Evolutionary conservation across 495 filamentous ascomycete species (phyloP).

Genomic region (Pseudoneurospora amorphoporcata): DNA sequence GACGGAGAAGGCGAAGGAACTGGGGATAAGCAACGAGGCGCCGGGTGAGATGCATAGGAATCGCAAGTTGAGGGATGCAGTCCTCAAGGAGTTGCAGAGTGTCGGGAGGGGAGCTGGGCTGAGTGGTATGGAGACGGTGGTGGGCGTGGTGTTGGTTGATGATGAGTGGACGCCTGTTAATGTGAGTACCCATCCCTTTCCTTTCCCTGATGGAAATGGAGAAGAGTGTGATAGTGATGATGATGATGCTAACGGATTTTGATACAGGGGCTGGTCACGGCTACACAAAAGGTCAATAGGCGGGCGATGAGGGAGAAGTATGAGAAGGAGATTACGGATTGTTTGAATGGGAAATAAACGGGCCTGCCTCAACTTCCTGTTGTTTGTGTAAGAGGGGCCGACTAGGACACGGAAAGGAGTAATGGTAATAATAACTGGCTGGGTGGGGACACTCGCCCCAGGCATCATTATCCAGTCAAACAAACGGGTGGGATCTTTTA

Average conservation of each 20-base stretch:
- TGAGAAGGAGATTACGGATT: conserved; percentile 43
- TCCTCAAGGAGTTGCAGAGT: conserved; percentile 44
- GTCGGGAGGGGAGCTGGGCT: conserved; percentile 43
- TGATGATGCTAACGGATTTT: conserved; percentile 15
- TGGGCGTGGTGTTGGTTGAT: conserved; percentile 48
- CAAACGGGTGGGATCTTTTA: not conserved
- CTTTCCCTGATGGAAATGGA: not conserved
- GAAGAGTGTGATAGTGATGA: not conserved
- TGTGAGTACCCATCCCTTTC: conserved; percentile 30
- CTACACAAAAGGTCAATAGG: conserved; percentile 54
- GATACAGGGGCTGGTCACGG: conserved; percentile 45
- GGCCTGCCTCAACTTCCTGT: not conserved
- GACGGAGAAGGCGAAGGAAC: conserved; percentile 37
- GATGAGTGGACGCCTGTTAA: conserved; percentile 58
- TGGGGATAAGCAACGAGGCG: conserved; percentile 36
- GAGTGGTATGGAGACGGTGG: conserved; percentile 45
- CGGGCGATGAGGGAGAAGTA: conserved; percentile 43
- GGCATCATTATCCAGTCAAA: not conserved
- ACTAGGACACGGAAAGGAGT: not conserved
- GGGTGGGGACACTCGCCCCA: not conserved
- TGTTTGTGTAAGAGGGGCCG: not conserved
- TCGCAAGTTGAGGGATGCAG: conserved; percentile 37
- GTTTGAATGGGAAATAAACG: conserved; percentile 18
- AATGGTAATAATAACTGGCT: not conserved
- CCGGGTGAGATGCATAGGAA: conserved; percentile 27